These are phyloP conservation scores for Parathielavia appendiculata DNA, from an alignment of 495 filamentous ascomycete species.

Conservation along the genomic window DNA sequence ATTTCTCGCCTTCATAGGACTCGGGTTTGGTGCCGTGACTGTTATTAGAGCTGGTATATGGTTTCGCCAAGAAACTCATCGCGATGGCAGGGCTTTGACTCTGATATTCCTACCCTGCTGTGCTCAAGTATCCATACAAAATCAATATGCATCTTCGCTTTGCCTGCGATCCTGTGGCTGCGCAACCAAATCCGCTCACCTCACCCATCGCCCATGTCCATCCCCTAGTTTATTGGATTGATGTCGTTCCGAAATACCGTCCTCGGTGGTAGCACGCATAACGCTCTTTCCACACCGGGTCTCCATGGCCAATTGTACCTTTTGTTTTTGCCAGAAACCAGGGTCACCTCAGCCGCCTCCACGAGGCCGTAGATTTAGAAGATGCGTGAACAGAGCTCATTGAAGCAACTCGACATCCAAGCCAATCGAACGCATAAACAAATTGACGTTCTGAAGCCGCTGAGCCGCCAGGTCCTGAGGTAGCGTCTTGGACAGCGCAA, in stretches of 20 bases:
- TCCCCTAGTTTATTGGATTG: not conserved
- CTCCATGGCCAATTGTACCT: not conserved
- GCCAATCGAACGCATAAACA: slow-evolving; percentile 97
- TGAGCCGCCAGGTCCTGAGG: slow-evolving; percentile 76
- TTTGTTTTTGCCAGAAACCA: slow-evolving; percentile 15
- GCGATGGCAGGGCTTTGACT: not conserved
- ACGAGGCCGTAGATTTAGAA: not conserved
- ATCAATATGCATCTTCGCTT: not conserved
- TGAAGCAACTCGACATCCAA: slow-evolving; percentile 92
- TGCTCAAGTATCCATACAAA: slow-evolving; percentile 15
- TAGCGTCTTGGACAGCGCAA: slow-evolving; percentile 77
- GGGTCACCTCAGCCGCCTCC: not conserved
- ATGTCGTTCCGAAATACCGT: not conserved
- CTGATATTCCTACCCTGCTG: slow-evolving; percentile 3
- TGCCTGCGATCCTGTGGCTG: not conserved
- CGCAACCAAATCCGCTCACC: not conserved
- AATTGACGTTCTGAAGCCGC: slow-evolving; percentile 84
- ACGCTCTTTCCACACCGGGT: too few species aligned
- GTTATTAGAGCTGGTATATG: not conserved
- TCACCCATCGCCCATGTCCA: not conserved
- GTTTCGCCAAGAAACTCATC: not conserved
- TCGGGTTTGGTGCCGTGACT: too few species aligned
- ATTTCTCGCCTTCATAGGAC: too few species aligned
- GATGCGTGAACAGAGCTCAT: slow-evolving; percentile 36
- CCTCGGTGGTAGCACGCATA: not conserved